Evolutionary conservation across 2,329 filamentous ascomycete species (phyloP), one percentile per base, ranked within the genome.

Genomic region (Cytospora schulzeri): DNA sequence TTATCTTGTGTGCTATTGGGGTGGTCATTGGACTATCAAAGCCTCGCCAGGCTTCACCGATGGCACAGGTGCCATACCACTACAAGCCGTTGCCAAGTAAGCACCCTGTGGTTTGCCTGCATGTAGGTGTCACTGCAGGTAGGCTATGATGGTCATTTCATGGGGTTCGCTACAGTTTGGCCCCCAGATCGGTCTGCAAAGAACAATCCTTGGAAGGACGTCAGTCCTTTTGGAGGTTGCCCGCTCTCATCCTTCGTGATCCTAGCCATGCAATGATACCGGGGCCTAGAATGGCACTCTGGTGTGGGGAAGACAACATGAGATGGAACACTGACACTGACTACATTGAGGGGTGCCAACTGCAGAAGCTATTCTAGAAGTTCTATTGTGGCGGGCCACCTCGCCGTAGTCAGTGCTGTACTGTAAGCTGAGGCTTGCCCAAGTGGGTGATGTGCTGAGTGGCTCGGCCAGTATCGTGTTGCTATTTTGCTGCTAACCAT

Each of bases 391-490:
- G n/a, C n/a, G n/a, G n/a, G n/a, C n/a, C n/a, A n/a, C n/a, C n/a
- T n/a, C n/a, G n/a, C n/a, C n/a, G n/a, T n/a, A n/a, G n/a, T n/a
- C n/a, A 52, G 41, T 61, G 51, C 51, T 26, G 51, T 50, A 33
- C 14, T 28, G 59, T 24, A 56, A 38, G 60, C 60, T 62, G 60
- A 35, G 52, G 50, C 11, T 22, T 48, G 38, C n/a, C n/a, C 45
- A 48, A 24, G 9, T 48, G n/a, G n/a, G 45, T 48, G 45, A 48
- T 8, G 50, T 50, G 35, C n/a, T 54, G 50, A 31, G 62, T 53
- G 38, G 58, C 56, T 50, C 24, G 14, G 50, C 45, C 57, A 56
- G 51, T 59, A 52, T 38, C 22, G n/a, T 54, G 62, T 50, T 60
- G 35, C 57, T 60, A 53, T 60, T 56, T 52, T 60, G 28, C 51